Base-by-base conservation (phyloP, 2,329 filamentous ascomycete genomes). In the Fusarium armeniacum region DNA sequence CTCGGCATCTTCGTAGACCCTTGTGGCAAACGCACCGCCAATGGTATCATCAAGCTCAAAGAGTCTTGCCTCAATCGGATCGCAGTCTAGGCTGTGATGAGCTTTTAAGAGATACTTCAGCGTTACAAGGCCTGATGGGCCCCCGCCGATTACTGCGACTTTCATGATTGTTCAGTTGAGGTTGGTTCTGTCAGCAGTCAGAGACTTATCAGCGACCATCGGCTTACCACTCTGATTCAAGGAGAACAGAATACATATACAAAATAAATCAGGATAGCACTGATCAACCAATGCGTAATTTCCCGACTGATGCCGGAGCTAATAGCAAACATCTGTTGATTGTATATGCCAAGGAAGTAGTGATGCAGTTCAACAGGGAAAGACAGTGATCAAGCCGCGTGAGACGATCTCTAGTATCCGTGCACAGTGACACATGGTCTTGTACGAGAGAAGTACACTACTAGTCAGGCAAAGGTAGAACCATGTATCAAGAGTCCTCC, bases 101-200 rank as follows among this genome's bases (percentile, higher is more conserved):
- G 46, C 55, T 22, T 22, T 28, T 3, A 12, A 4, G 10, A 58
- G 8, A 18, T 54, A 58, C 9, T 54, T 54, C 6, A 45, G 13
- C 1, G 49, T 54, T 0, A 58, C 49, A 9, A 58, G 49, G 3
- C 56, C 49, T 1, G 56, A 54, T 20, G 47, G 56, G 16, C 56
- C 49, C 5, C 32, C 40, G 9, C 49, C 47, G 5, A 58, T 54
- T 9, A 54, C 49, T 3, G 38, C 47, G 4, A 58, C 56, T 38
- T 6, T 52, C 56, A 58, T 54, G 3, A 3, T 24, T 3, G 5
- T 10, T n/a, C 16, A 32, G 5, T 9, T 6, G 20, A 20, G 20
- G 20, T 20, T 3, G 6, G 3, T 2, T 20, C 16, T 18, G 24
- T 43, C 7, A 24, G 13, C 15, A 18, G 9, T 8, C 13, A 10